Evolutionary conservation across 106 monocot genomes (phyloP), one percentile per base, ranked within the genome.

Genomic region (Gastrodia elata): DNA sequence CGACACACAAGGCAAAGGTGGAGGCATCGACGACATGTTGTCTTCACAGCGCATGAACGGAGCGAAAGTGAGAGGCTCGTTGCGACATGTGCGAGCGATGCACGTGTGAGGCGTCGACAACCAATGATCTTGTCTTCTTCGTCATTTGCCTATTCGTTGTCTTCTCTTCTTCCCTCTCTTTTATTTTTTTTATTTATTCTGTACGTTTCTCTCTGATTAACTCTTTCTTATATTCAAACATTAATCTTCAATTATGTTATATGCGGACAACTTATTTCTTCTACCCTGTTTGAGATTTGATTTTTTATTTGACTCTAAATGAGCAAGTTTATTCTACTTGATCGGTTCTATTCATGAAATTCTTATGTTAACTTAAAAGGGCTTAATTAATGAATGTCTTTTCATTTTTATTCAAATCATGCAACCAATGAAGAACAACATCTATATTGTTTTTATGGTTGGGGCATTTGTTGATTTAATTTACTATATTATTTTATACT

Each of bases 271-370:
- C 20, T 61, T 14, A 58, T 30, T 9, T 24, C 3, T 13, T 11
- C 13, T 61, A 10, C 27, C 10, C 14, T 30, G 32, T 61, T 61
- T 61, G 32, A 61, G 30, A 61, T 61, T 30, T 32, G 32, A 61
- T 61, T 9, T 30, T 32, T 61, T 61, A 61, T 61, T 44, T 59
- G 27, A 59, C 8, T 59, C 28, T 59, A 59, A 10, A 30, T 28
- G 61, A 61, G 61, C 61, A 61, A 59, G 59, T 14, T 6, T 55
- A 61, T 61, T 30, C 61, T 5, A 61, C 32, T 61, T 32, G n/a
- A 32, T 61, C 30, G 27, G 30, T 32, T 61, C 32, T 32, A 30
- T 61, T 61, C 32, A 13, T 61, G 9, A 61, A 14, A 61, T 61
- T n/a, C 52, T 52, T 52, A n/a, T 52, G 22, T 22, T 52, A n/a